Base-by-base conservation (phyloP, 1,284 basidiomycete species). In the Ganoderma lingzhi region DNA sequence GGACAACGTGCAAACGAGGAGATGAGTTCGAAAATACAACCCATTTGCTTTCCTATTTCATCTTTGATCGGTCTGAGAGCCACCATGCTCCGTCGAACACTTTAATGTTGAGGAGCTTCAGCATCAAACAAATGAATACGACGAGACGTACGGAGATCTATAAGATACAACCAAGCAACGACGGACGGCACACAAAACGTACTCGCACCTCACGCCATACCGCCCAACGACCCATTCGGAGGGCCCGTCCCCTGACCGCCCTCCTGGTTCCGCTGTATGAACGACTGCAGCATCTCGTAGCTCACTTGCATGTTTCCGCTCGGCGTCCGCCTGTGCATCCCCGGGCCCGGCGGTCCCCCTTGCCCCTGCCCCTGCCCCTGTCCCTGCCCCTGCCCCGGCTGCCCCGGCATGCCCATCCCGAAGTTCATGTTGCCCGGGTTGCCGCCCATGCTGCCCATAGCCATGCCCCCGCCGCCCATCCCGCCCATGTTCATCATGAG, bases 201-300 rank as follows among this genome's bases (percentile, higher is more conserved):
- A 19, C 32, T 10, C 32, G 8, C 32, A 1, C 8, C n/a, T 59
- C 37, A 64, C 48, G 58, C 63, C 71, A 70, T 73, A 41, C 71
- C 71, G 14, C 70, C 72, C 51, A 70, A 37, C 17, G 67, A 55
- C 19, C 66, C 65, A n/a, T 69, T 72, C 17, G 64, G 48, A 4
- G 48, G 41, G 2, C 68, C 71, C 37, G 53, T 12, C 1, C 53
- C 53, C 14, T n/a, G 9, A 15, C 63, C 60, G 45, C 73, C 72
- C 35, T 76, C 73, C 66, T 72, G 74, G 10, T 79, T 88, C 41
- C 89, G 81, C 69, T 87, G 86, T 83, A 90, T 85, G 74, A 91
- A 90, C 30, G 88, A 88, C 77, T 90, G 88, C 77, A 90, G 65
- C 82, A 90, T 86, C 76, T 89, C 88, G 59, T 78, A 79, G 72